Percentiles rank a stretch among this genome's conserved stretches.
phyloP scores from a whole-genome alignment of 306 rosid species.

The Dalbergia oliveri region DNA sequence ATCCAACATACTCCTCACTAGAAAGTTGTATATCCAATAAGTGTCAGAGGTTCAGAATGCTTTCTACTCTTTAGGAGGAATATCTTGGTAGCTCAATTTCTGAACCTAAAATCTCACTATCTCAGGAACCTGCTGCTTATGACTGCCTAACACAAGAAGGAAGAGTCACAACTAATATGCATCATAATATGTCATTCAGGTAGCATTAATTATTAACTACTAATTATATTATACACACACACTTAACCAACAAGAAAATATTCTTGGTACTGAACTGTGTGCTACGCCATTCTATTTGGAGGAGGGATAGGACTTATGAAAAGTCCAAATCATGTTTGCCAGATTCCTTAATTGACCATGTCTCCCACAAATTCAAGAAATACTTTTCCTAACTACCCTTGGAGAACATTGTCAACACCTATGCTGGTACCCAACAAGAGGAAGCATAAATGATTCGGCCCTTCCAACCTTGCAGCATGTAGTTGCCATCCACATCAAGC shows the following conservation, averaged over 20 bases:
- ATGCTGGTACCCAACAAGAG: slow-evolving; percentile 69
- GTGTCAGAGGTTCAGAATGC: not conserved
- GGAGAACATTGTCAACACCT: slow-evolving; percentile 20
- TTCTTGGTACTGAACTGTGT: slow-evolving; percentile 11
- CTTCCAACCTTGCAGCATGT: slow-evolving; percentile 85
- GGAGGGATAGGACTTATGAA: slow-evolving; percentile 2
- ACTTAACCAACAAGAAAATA: not conserved
- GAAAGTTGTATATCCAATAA: not conserved
- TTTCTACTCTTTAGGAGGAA: not conserved
- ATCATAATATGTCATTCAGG: slow-evolving; percentile 18
- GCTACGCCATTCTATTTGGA: slow-evolving; percentile 31
- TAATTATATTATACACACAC: slow-evolving; percentile 26
- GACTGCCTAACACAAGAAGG: slow-evolving; percentile 18
- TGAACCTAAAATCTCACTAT: not conserved
- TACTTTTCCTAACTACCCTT: slow-evolving; percentile 7
- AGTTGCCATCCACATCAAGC: slow-evolving; percentile 67
- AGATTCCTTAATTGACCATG: slow-evolving; percentile 29
- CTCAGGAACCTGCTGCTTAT: slow-evolving; percentile 10
- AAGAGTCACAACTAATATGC: slow-evolving; percentile 9
- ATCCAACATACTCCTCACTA: not conserved
- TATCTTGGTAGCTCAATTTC: not conserved
- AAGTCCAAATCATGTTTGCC: slow-evolving; percentile 26
- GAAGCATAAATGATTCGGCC: slow-evolving; percentile 63
- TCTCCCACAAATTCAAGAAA: slow-evolving; percentile 25
- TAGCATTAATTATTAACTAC: slow-evolving; percentile 3